These are phyloP conservation scores for Raphanus raphanistrum DNA, from an alignment of 345 rosid genomes.

Conservation along the genomic window DNA sequence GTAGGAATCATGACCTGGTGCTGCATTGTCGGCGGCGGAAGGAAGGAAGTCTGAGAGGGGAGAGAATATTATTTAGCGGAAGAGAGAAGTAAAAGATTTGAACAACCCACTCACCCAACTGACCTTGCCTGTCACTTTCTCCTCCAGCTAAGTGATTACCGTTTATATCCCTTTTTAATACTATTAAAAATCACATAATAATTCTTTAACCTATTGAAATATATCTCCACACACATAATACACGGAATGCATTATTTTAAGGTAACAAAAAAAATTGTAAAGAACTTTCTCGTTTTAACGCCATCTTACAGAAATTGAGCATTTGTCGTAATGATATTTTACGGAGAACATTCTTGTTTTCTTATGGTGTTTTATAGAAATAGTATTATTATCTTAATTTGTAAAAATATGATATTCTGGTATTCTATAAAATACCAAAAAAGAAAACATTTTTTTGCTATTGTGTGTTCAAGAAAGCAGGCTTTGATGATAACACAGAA, in stretches of 20 bases:
- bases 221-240: background rate
- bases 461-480: background rate
- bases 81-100: conserved; percentile 19
- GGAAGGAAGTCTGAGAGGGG: background rate
- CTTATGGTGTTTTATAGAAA: too few species aligned
- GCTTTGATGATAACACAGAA: background rate
- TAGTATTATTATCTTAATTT: too few species aligned
- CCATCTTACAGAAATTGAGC: background rate
- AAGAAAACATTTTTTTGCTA: background rate
- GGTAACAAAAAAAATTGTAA: background rate
- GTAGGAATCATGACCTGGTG: background rate
- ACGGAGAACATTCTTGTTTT: background rate
- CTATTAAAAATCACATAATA: too few species aligned
- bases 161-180: background rate
- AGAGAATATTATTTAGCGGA: conserved; percentile 11
- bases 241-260: background rate
- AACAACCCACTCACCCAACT: background rate
- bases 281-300: too few species aligned
- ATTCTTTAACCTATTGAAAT: background rate
- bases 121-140: conserved; percentile 1
- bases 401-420: background rate
- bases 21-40: conserved; percentile 23
- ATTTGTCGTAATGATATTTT: background rate
- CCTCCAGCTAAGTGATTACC: conserved; percentile 10
- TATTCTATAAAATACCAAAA: background rate